Base-by-base conservation (phyloP, 1,139 yeast species). In the Kurtzmaniella quercitrusa region DNA sequence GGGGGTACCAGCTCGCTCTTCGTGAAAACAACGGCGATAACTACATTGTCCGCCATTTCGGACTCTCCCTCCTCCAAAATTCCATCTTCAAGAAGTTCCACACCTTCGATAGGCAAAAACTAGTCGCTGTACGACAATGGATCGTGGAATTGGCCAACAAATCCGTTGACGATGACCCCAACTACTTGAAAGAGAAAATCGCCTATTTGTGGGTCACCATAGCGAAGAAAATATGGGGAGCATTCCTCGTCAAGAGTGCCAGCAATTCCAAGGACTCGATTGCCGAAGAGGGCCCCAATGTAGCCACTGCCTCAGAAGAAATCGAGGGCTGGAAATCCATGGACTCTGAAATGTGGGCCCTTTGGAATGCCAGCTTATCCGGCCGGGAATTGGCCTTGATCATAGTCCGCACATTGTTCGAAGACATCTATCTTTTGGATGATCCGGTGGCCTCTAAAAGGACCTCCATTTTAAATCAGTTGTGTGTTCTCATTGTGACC, bases 211-310 rank as follows among this genome's bases (percentile, higher is more conserved):
- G 98, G 97, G 96, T 88, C 0, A 85, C 90, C 37, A 73, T 93
- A 11, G 95, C 96, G n/a, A 93, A 94, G 58, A 75, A 95, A 44
- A 76, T 81, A 34, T 94, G 98, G 98, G 98, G 98, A 9, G 70
- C 74, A 41, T 76, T 64, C 46, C 55, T 72, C 25, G 60, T 69
- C 34, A 70, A 67, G 48, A 46, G 54, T 2, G n/a, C 31, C 12
- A 14, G 18, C 10, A 14, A 14, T 7, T 31, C 36, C 16, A 31
- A 14, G 10, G 18, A 14, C 14, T 14, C 36, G 7, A 31, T 31
- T 12, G 46, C 48, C 18, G 42, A 37, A n/a, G 40, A 31, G 19
- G 15, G 10, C 14, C n/a, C 25, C 17, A 15, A 15, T 8, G 15
- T 7, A 16, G 33, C 18, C 24, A 31, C 27, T 27, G 19, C 15